Base-by-base conservation (phyloP, 371 early-diverging fungal genomes). In the Mortierella sp. region DNA sequence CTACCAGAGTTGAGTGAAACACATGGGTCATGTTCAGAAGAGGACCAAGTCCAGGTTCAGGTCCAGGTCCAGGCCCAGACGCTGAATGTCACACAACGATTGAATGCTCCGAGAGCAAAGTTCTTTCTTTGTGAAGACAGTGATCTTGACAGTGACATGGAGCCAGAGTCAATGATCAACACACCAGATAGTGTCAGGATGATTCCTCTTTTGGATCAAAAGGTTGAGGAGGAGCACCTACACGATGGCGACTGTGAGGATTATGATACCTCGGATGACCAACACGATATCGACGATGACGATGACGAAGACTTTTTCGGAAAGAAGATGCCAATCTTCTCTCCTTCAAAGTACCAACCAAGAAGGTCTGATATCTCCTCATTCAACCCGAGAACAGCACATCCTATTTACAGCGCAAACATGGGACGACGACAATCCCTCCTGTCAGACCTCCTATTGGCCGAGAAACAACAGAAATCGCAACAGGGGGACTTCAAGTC, bases 121-220 rank as follows among this genome's bases (percentile, higher is more conserved):
- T 75, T 75, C 45, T 75, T 75, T 63, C 66, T 75, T 24, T 54
- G 63, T n/a, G 70, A 70, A 0, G 70, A 70, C 9, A 66, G 67
- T 45, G 72, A 71, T 12, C 52, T 60, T 16, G 72, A 66, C 10
- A 60, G 65, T 12, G 66, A 70, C 37, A 37, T 22, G 6, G 64
- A 57, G 8, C 40, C 43, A 45, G 62, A 62, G 26, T 20, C 18
- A 26, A 54, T 24, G 18, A 37, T 9, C 3, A 37, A 18, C 28
- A 55, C 24, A 11, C 16, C 16, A 24, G 10, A 24, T 10, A 28
- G 12, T 28, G 24, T 26, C 5, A 37, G n/a, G 54, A 52, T 26
- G 54, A 22, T 1, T 60, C 10, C 39, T 16, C 22, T 22, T 12
- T 16, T 37, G 8, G n/a, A 22, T 22, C 61, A 32, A 22, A 5